Conservation (phyloP, 768 basidiomycete species). For the Boletellus ananas region DNA sequence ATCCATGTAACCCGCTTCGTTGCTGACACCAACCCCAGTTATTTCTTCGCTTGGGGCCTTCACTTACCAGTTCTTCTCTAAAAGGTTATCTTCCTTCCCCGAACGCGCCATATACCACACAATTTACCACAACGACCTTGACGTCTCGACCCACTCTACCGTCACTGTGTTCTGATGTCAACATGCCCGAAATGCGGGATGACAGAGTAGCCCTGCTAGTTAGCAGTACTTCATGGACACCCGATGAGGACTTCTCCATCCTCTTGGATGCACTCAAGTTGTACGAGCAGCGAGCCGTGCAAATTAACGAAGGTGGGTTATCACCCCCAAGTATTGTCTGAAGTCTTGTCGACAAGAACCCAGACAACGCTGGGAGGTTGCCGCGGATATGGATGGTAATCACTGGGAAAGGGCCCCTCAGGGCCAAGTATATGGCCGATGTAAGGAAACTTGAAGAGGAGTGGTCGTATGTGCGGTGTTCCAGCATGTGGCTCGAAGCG, state of each 20-base stretch:
- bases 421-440: slow-evolving; percentile 66
- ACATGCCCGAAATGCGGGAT: slow-evolving; percentile 48
- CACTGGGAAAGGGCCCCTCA: slow-evolving; percentile 86
- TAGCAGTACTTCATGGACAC: slow-evolving; percentile 95
- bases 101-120: slow-evolving; percentile 53
- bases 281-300: slow-evolving; percentile 62
- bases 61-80: slow-evolving; percentile 34
- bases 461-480: slow-evolving; percentile 78
- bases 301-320: slow-evolving; percentile 20
- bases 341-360: neutral
- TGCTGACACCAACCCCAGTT: slow-evolving; percentile 34
- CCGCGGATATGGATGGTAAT: slow-evolving; percentile 81
- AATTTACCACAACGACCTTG: slow-evolving; percentile 48
- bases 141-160: slow-evolving; percentile 22
- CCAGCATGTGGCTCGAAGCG: slow-evolving; percentile 84
- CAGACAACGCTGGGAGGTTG: slow-evolving; percentile 34
- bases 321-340: neutral
- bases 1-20: neutral
- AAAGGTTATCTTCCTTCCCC: slow-evolving; percentile 52
- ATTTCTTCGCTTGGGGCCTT: slow-evolving; percentile 45
- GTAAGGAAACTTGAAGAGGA: slow-evolving; percentile 51
- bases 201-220: slow-evolving; percentile 86
- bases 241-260: slow-evolving; percentile 91
- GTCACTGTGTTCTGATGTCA: slow-evolving; percentile 13
- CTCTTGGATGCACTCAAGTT: slow-evolving; percentile 67